phyloP scores from a whole-genome alignment of 2,329 filamentous ascomycete genomes.

The Grosmannia serpens region DNA sequence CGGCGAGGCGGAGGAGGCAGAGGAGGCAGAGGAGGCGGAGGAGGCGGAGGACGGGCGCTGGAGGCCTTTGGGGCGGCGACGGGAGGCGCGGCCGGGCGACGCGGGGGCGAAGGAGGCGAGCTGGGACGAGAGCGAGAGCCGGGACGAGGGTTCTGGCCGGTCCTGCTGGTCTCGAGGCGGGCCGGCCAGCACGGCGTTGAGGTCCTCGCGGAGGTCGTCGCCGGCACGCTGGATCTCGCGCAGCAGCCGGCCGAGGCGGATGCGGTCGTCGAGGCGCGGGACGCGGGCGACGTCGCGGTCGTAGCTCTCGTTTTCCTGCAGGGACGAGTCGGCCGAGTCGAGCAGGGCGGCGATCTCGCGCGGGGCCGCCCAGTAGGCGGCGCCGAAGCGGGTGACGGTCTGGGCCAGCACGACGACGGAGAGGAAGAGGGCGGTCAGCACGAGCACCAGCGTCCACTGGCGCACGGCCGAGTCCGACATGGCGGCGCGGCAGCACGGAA shows the following conservation, averaged over 20 bases:
- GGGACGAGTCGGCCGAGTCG: constrained; percentile 49
- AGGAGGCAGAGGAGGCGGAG: background rate
- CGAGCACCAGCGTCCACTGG: constrained; percentile 46
- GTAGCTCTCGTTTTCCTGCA: constrained; percentile 53
- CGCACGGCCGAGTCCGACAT: constrained; percentile 41
- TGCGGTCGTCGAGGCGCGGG: constrained; percentile 48
- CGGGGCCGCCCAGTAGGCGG: constrained; percentile 47
- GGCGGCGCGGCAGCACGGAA: constrained; percentile 12
- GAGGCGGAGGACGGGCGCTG: background rate
- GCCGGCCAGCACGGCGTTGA: constrained; percentile 38
- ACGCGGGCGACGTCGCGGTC: constrained; percentile 48
- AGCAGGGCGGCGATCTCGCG: constrained; percentile 45
- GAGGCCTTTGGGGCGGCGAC: too few relatives aligned
- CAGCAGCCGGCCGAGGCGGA: constrained; percentile 44
- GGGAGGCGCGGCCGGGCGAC: background rate
- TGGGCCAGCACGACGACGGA: constrained; percentile 43
- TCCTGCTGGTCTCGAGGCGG: too few relatives aligned
- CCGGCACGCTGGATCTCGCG: constrained; percentile 50
- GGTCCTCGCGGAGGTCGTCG: constrained; percentile 49
- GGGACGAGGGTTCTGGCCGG: background rate
- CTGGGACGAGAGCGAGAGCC: background rate
- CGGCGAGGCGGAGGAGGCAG: background rate
- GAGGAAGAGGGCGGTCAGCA: constrained; percentile 45
- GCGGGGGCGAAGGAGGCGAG: background rate
- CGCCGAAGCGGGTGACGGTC: constrained; percentile 37